Base-by-base conservation (phyloP, 2,329 filamentous ascomycete species). In the Sarocladium brachiariae region DNA sequence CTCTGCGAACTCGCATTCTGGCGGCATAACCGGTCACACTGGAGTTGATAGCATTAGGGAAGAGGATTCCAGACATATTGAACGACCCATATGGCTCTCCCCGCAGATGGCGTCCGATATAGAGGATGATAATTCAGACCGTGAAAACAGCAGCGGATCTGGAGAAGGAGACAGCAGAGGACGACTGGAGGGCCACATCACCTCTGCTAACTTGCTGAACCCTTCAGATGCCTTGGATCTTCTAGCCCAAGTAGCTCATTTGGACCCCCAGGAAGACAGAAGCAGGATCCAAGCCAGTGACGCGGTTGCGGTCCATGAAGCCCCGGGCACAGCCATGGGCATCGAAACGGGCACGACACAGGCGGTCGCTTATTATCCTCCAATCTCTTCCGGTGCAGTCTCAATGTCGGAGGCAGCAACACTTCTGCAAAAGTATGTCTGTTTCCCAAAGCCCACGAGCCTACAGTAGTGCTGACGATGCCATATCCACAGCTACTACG, bases 401-500 rank as follows among this genome's bases (percentile, higher is more conserved):
- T 58, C 58, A 1, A 50, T 59, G 14, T 56, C 63, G 2, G 61
- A 64, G 4, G 59, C 53, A 2, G 51, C 54, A 0, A 54, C 57
- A 38, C 58, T 63, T 2, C 55, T 66, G 3, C 58, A 55, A 64
- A 57, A 59, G 63, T 63, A 41, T 52, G 60, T 24, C 16, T 51
- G n/a, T n/a, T n/a, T 7, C 34, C 16, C 10, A 9, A n/a, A 7
- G 34, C 34, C 8, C 34, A 8, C 33, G 16, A 35, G 8, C 5
- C 11, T 35, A 18, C 33, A 8, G 6, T n/a, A 7, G 7, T 35
- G 10, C 33, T 35, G 8, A n/a, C 6, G 6, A 35, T 41, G 7
- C 10, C 2, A 6, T 3, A 14, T 10, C 4, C 18, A 69, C 34
- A 80, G 81, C 24, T 87, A 84, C 57, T 79, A 78, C 51, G 71